phyloP scores from a whole-genome alignment of 2,329 filamentous ascomycete genomes.

The Penicillium sp. region DNA sequence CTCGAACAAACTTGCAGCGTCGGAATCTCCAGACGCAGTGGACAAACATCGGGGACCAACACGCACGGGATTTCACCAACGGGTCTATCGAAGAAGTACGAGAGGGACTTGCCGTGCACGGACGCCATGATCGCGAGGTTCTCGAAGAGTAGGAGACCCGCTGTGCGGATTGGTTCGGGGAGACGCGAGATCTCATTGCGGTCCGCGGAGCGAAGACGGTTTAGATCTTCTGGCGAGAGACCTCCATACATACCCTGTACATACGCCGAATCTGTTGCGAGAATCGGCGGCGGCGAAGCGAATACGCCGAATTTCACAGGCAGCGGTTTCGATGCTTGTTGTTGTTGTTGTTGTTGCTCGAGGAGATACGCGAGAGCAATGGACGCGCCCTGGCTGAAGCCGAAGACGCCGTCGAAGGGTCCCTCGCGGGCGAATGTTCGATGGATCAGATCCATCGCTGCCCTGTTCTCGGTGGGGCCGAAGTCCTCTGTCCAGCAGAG shows the following conservation, averaged over 20 bases:
- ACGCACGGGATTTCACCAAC: slow-evolving; percentile 14
- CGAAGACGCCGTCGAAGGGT: slow-evolving; percentile 34
- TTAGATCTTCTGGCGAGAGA: neutral
- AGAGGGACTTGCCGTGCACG: neutral
- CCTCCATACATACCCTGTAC: neutral
- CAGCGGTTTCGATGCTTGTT: slow-evolving; percentile 3
- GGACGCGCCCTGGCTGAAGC: slow-evolving; percentile 31
- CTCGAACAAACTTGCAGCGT: slow-evolving; percentile 17
- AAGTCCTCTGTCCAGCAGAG: slow-evolving; percentile 18
- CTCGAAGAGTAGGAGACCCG: slow-evolving; percentile 9
- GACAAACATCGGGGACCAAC: slow-evolving; percentile 7
- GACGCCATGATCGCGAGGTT: neutral
- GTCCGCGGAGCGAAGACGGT: neutral
- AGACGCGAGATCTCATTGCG: neutral
- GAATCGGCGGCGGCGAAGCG: slow-evolving; percentile 13
- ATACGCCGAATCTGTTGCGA: slow-evolving; percentile 11
- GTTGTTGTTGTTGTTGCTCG: slow-evolving; percentile 16
- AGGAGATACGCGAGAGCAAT: slow-evolving; percentile 25
- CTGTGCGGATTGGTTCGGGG: neutral
- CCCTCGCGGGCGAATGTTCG: slow-evolving; percentile 27
- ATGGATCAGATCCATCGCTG: slow-evolving; percentile 21
- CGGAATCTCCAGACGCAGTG: slow-evolving; percentile 14
- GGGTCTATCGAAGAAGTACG: slow-evolving; percentile 10
- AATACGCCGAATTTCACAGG: slow-evolving; percentile 32
- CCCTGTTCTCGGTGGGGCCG: slow-evolving; percentile 13